Percentiles rank a stretch among this genome's conserved stretches.
These are phyloP conservation scores for Ascochyta clinopodiicola DNA, from an alignment of 2,329 filamentous ascomycete species.

Conservation along the genomic window DNA sequence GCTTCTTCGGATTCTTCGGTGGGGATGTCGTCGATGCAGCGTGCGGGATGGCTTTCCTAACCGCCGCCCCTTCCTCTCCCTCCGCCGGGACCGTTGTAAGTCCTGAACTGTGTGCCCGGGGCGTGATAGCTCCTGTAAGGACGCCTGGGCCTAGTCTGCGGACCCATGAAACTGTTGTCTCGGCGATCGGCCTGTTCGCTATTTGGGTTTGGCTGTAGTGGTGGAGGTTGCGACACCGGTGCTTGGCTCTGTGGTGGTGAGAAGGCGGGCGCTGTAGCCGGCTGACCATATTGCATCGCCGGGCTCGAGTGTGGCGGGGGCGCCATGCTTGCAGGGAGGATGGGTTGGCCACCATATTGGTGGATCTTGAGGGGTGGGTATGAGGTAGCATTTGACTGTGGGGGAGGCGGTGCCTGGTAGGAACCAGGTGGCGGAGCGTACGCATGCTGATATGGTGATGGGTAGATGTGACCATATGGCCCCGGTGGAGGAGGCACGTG, in stretches of 20 bases:
- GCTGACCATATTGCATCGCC: constrained; percentile 23
- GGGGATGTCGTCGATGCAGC: no score
- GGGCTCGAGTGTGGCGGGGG: constrained; percentile 33
- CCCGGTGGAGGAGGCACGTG: constrained; percentile 28
- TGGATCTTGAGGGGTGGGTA: constrained; percentile 47
- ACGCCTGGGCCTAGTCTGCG: constrained; percentile 34
- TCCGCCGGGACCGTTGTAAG: constrained; percentile 38
- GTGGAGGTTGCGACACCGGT: constrained; percentile 7
- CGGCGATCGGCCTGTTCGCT: constrained; percentile 31
- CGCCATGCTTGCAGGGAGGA: constrained; percentile 48
- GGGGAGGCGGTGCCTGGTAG: constrained; percentile 44
- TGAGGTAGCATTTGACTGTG: constrained; percentile 25
- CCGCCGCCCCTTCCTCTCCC: constrained; percentile 32
- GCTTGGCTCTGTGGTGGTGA: constrained; percentile 32
- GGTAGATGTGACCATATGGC: constrained; percentile 26
- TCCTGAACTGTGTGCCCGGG: constrained; percentile 44
- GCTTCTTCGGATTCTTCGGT: no score
- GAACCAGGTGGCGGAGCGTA: constrained; percentile 43
- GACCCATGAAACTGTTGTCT: constrained; percentile 27
- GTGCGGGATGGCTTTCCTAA: constrained; percentile 13
- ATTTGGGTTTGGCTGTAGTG: constrained; percentile 18
- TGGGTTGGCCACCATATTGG: constrained; percentile 50
- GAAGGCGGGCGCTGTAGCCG: constrained; percentile 17
- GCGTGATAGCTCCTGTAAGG: constrained; percentile 43
- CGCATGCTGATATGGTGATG: constrained; percentile 33